Base-by-base conservation (phyloP, 23 red algal species). In the Pyropia haitanensis region DNA sequence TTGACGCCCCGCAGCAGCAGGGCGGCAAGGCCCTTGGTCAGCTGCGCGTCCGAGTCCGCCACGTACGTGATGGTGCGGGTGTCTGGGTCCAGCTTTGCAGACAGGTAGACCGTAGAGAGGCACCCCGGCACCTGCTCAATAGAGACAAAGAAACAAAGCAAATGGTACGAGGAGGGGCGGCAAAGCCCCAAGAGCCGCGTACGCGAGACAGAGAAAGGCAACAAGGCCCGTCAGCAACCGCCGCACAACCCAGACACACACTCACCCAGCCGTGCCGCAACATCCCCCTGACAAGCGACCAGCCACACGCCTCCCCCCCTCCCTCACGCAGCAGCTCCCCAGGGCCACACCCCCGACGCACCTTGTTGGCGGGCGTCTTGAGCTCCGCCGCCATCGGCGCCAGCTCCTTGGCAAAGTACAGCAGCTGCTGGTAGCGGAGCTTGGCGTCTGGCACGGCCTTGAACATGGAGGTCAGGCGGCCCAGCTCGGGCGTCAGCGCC, bases 31-130 rank as follows among this genome's bases (percentile, higher is more conserved):
- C 94, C 94, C 49, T 98, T 98, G 32, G 94, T 98, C 29, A 98
- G 72, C 73, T 98, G 94, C 25, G 94, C 79, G 65, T 98, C 94
- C 13, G 85, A 91, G 66, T 98, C 94, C 17, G 79, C 94, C 19
- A 32, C 56, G 27, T 77, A 85, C 32, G 62, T 27, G 2, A 85
- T 49, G 19, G 34, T 76, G 1, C 64, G 53, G 25, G 34, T 20
- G 2, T 85, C 80, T 33, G 58, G 24, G n/a, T 18, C 17, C 56
- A 64, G 46, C n/a, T 29, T 49, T 2, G 53, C 80, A 7, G 64
- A 19, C n/a, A 85, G 70, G 69, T 69, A 65, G 21, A 85, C 80
- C 2, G 69, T 73, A 6, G 57, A 65, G 22, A 85, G 80, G 57
- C 80, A 85, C 49, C 80, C 80, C 5, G 49, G 80, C 44, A 85